Conservation (phyloP, 1,139 yeast species). For the Lodderomyces orthopsilosis region DNA sequence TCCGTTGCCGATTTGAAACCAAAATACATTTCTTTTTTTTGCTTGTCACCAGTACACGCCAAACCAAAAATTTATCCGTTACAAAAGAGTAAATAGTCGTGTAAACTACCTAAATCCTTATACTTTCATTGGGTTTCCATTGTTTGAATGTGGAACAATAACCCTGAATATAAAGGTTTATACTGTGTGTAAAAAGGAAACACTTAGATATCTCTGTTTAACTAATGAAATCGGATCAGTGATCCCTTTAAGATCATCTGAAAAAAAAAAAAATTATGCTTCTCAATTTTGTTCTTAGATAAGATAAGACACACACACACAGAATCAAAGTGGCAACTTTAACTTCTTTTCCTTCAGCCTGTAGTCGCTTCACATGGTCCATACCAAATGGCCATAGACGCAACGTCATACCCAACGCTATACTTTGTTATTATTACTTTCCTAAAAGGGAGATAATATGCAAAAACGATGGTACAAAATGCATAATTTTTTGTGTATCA, state of each 20-base stretch:
- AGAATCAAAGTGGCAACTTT: too few relatives aligned
- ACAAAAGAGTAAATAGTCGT: neutral
- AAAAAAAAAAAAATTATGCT: neutral
- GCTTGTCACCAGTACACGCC: neutral
- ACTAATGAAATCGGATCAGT: too few relatives aligned
- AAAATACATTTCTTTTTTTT: neutral
- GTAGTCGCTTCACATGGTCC: too few relatives aligned
- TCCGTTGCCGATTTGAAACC: neutral
- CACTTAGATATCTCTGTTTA: too few relatives aligned
- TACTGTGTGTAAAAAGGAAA: too few relatives aligned
- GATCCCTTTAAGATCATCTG: neutral
- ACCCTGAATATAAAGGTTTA: neutral
- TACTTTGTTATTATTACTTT: neutral
- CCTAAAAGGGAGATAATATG: neutral
- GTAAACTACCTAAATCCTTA: neutral
- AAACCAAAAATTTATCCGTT: neutral
- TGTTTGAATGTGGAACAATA: neutral
- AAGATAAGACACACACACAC: neutral
- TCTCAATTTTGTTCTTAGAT: neutral
- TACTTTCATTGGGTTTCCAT: too few relatives aligned
- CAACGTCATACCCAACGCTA: too few relatives aligned
- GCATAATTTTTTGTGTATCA: neutral
- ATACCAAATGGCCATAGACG: too few relatives aligned
- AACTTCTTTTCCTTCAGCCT: too few relatives aligned
- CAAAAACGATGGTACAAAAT: neutral